A percentile compares a stretch with the other conserved stretches of the same genome.
phyloP scores from a whole-genome alignment of 129 eudicot genomes.

The Centaurea solstitialis region DNA sequence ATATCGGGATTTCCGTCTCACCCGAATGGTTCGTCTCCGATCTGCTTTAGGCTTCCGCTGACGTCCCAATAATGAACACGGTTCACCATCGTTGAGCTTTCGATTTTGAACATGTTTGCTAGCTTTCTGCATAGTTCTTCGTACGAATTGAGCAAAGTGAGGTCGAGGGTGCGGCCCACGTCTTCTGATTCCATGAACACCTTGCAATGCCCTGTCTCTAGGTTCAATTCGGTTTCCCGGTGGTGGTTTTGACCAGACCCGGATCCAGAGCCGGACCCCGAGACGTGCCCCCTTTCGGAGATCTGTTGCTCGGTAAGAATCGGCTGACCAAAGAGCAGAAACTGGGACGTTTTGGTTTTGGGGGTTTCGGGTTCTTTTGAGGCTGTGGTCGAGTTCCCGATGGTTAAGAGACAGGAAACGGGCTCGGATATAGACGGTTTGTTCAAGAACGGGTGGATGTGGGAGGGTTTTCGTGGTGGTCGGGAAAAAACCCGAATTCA shows the following conservation, averaged over 20 bases:
- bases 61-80: conserved; percentile 58
- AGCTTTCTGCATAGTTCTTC: conserved; percentile 70
- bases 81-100: conserved; percentile 46
- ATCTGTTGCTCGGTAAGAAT: conserved; percentile 81
- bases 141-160: conserved; percentile 63
- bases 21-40: conserved; percentile 84
- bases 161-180: conserved; percentile 88
- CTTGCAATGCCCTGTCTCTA: conserved; percentile 79
- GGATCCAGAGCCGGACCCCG: conserved; percentile 50
- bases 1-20: conserved; percentile 10
- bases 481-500: conserved; percentile 66
- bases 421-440: conserved; percentile 50
- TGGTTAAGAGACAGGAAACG: conserved; percentile 76
- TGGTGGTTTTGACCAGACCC: conserved; percentile 27
- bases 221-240: conserved; percentile 38
- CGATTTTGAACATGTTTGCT: conserved; percentile 61
- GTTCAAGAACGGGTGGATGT: conserved; percentile 21
- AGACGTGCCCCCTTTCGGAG: conserved; percentile 45
- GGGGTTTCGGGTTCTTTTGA: conserved; percentile 42
- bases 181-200: conserved; percentile 92
- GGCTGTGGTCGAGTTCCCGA: conserved; percentile 49
- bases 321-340: conserved; percentile 81
- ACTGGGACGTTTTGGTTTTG: conserved; percentile 51
- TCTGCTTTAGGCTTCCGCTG: conserved; percentile 49
- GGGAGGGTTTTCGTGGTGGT: conserved; percentile 33